phyloP scores from a whole-genome alignment of 2,329 filamentous ascomycete genomes.

The Ambrosiella cleistominuta region DNA sequence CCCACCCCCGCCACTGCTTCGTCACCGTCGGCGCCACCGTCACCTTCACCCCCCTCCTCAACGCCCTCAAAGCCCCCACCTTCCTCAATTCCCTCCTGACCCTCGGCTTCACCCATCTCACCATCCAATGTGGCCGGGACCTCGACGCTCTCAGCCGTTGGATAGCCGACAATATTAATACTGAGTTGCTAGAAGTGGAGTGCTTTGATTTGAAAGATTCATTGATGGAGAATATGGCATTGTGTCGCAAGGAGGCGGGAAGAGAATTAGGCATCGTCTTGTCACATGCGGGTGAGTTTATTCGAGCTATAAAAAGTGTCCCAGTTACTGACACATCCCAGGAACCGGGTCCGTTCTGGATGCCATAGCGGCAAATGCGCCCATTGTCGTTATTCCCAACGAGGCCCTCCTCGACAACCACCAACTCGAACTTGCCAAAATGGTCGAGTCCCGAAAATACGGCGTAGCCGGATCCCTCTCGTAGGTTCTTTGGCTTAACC shows the following conservation, averaged over 20 bases:
- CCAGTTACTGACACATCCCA: constrained; percentile 21
- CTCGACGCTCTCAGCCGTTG: constrained; percentile 32
- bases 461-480: constrained; percentile 7
- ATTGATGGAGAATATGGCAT: constrained; percentile 7
- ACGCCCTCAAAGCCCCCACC: constrained; percentile 39
- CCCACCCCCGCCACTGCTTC: constrained; percentile 37
- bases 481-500: neutral
- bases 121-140: constrained; percentile 66
- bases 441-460: constrained; percentile 33
- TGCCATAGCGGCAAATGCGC: constrained; percentile 53
- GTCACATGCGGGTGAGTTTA: constrained; percentile 62
- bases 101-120: constrained; percentile 50
- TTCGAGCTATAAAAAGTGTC: neutral
- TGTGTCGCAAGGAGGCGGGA: constrained; percentile 4
- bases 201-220: constrained; percentile 10
- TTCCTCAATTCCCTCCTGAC: constrained; percentile 46
- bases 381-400: constrained; percentile 84
- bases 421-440: constrained; percentile 68
- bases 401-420: constrained; percentile 70
- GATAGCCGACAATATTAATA: constrained; percentile 13
- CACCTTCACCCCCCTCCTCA: constrained; percentile 56
- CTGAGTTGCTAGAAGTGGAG: constrained; percentile 19
- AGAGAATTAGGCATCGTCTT: constrained; percentile 55
- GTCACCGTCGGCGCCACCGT: constrained; percentile 89
- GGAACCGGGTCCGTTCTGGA: constrained; percentile 83